Conservation (phyloP, 1,284 basidiomycete genomes). For the Sporisorium reilianum region DNA sequence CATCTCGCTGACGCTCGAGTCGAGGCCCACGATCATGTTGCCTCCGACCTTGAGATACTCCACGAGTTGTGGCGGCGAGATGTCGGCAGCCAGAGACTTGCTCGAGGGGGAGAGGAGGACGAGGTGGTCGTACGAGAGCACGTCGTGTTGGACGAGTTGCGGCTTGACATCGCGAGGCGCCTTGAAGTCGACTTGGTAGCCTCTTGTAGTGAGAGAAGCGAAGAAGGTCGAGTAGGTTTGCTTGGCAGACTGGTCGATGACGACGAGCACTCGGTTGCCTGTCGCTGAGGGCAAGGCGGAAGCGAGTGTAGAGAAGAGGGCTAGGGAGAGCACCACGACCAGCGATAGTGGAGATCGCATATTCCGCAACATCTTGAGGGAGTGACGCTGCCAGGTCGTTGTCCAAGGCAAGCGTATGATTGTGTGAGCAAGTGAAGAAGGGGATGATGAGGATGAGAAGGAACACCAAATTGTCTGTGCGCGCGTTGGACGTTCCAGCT, state of each 20-base stretch:
- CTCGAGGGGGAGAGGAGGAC: conserved; percentile 54
- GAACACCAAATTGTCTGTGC: conserved; percentile 26
- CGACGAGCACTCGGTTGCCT: conserved; percentile 60
- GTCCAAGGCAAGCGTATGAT: conserved; percentile 4
- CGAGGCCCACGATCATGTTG: conserved; percentile 86
- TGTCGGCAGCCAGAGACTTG: conserved; percentile 77
- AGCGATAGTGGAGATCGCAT: conserved; percentile 4
- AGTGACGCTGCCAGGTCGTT: neutral
- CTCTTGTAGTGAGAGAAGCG: conserved; percentile 38
- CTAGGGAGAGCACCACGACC: conserved; percentile 7
- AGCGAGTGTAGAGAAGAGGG: conserved; percentile 23
- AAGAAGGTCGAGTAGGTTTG: conserved; percentile 48
- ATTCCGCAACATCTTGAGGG: conserved; percentile 2
- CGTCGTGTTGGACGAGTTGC: conserved; percentile 54
- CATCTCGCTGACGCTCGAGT: conserved; percentile 73
- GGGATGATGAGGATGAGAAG: neutral
- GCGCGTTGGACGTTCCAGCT: conserved; percentile 33
- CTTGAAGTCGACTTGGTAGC: conserved; percentile 49
- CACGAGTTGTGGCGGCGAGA: conserved; percentile 86
- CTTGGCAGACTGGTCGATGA: conserved; percentile 36
- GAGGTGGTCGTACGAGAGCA: conserved; percentile 62
- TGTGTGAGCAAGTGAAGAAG: neutral
- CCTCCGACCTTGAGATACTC: conserved; percentile 77
- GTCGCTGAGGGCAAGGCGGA: conserved; percentile 51
- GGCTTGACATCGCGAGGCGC: conserved; percentile 38